These are phyloP conservation scores for Kluyveromyces aestuarii DNA, from an alignment of 805 yeast species.

Conservation along the genomic window DNA sequence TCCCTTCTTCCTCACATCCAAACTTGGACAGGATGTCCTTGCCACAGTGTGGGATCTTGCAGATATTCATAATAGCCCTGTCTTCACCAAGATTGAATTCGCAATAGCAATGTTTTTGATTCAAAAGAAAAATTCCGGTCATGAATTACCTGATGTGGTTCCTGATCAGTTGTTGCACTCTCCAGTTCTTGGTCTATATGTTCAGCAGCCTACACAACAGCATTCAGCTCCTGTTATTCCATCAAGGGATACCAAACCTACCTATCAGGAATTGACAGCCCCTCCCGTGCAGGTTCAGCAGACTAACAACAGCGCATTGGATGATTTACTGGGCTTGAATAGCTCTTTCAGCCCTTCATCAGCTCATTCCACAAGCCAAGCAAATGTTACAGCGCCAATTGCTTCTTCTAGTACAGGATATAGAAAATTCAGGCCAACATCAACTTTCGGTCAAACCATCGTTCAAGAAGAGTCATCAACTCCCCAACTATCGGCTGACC, in stretches of 20 bases:
- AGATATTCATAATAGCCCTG: conserved; percentile 79
- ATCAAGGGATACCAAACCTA: conserved; percentile 32
- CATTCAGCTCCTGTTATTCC: conserved; percentile 26
- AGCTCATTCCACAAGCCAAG: conserved; percentile 8
- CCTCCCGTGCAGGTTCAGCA: conserved; percentile 10
- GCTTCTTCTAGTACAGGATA: conserved; percentile 27
- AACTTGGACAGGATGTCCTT: conserved; percentile 70
- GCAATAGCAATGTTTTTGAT: conserved; percentile 90
- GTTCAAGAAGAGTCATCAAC: conserved; percentile 28
- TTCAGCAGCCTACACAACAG: conserved; percentile 7
- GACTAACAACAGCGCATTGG: conserved; percentile 41
- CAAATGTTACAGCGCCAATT: not conserved
- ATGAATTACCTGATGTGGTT: conserved; percentile 64
- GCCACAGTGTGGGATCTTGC: conserved; percentile 94
- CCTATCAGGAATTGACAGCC: conserved; percentile 13
- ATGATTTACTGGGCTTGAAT: conserved; percentile 54
- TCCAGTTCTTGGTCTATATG: conserved; percentile 24
- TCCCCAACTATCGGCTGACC: conserved; percentile 7
- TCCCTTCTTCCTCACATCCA: conserved; percentile 79
- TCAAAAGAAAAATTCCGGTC: conserved; percentile 73
- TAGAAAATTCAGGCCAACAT: conserved; percentile 65
- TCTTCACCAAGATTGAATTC: conserved; percentile 72
- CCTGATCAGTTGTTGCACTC: conserved; percentile 52
- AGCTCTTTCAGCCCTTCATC: conserved; percentile 41
- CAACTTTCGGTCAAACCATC: conserved; percentile 76